Conservation (phyloP, 2,329 filamentous ascomycete genomes). For the Dryadomyces sulphureus region DNA sequence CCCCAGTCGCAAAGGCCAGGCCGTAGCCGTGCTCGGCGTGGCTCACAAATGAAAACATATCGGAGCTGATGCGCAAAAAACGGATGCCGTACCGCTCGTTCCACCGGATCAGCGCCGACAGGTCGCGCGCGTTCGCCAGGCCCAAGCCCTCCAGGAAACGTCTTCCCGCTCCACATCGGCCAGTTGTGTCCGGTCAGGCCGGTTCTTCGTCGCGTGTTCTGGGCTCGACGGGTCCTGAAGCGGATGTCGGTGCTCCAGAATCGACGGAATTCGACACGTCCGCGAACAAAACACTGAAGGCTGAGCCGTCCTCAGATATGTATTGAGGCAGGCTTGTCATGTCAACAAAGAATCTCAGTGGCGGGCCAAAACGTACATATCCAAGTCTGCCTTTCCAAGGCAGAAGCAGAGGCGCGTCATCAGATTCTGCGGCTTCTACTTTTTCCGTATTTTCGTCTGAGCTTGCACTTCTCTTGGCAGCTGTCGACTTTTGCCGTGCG, state of each 20-base stretch:
- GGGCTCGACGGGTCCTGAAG: constrained; percentile 60
- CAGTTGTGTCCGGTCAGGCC: constrained; percentile 59
- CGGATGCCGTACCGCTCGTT: constrained; percentile 85
- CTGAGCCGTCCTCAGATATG: constrained; percentile 68
- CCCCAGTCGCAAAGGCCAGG: constrained; percentile 68
- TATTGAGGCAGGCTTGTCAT: constrained; percentile 68
- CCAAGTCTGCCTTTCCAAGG: constrained; percentile 84
- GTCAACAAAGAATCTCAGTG: neutral
- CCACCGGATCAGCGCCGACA: constrained; percentile 78
- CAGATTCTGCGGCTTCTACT: no score
- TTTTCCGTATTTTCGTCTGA: no score
- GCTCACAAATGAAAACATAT: constrained; percentile 95
- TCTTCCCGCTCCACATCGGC: constrained; percentile 53
- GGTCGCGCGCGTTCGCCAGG: constrained; percentile 67
- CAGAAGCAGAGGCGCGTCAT: constrained; percentile 65
- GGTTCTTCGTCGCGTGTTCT: constrained; percentile 72
- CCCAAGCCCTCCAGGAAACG: constrained; percentile 64
- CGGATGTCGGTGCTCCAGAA: constrained; percentile 76
- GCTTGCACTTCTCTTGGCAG: no score
- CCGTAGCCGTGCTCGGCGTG: constrained; percentile 79
- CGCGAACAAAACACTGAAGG: constrained; percentile 81
- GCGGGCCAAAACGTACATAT: constrained; percentile 73
- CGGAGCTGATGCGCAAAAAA: constrained; percentile 82
- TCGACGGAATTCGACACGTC: constrained; percentile 81
- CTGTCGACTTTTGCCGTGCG: no score